Evolutionary conservation across 345 rosid genomes (phyloP), one percentile per base, ranked within the genome.

Genomic region (Mallotus nudiflorus): DNA sequence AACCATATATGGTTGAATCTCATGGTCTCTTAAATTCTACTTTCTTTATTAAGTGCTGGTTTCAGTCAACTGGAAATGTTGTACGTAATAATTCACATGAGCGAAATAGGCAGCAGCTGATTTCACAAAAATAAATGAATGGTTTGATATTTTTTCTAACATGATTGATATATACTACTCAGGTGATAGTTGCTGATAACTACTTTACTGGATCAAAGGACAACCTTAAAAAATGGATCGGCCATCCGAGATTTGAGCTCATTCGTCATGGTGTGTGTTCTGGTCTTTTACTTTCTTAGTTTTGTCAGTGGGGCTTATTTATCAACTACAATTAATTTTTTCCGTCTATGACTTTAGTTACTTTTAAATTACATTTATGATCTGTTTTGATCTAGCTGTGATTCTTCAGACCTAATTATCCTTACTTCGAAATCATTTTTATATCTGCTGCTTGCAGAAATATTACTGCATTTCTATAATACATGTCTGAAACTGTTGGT

Each of bases 171-270:
- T 55, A 10, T 57, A 33, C 53, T 31, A 10, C 45, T 53, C 79
- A 94, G 98, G 97, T 92, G 42, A 80, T 90, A 65, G 97, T 94
- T 68, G 97, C 77, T 59, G 98, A 94, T 87, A 91, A 94, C 81
- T 90, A 85, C 80, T 94, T 91, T 74, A 91, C 97, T 1, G 98
- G 98, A 68, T 87, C 95, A 5, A 94, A 90, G 80, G 96, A 91
- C 74, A 94, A 94, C 52, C 89, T 91, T 35, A 87, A 68, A 50
- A 94, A 84, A 71, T 91, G 97, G 97, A 89, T 91, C 24, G 96
- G 93, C 69, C 97, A 90, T 77, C 98, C 97, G 6, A 90, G 97
- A 79, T 94, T 94, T 73, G 98, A 94, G 87, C 93, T 94, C 42
- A 90, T 91, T 62, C 97, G 97, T 72, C 98, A 94, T 12, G 98